Conservation (phyloP, 2,329 filamentous ascomycete genomes). For the Colletotrichum sansevieriae region DNA sequence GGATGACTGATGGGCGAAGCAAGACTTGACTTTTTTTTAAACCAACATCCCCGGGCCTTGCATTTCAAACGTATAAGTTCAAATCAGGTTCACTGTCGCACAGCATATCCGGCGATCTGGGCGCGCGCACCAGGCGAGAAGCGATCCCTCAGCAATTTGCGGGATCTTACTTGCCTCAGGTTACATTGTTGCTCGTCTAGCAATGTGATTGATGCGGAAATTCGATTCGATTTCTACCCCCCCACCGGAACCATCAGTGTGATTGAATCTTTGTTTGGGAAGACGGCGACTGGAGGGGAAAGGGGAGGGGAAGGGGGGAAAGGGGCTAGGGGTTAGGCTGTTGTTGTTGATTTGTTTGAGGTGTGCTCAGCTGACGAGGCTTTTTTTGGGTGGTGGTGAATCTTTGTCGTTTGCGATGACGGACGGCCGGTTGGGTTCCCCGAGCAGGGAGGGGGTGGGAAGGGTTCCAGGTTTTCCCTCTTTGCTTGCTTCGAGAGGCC, state of each 20-base stretch:
- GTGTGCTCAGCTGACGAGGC: constrained; percentile 30
- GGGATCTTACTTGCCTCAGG: not conserved
- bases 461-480: not conserved
- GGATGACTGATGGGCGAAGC: too few species aligned
- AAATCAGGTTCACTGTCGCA: too few species aligned
- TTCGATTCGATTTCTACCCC: too few species aligned
- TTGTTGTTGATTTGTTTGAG: constrained; percentile 19
- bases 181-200: too few species aligned
- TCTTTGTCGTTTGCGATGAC: constrained; percentile 16
- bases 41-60: not conserved
- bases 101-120: not conserved
- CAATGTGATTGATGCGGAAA: too few species aligned
- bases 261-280: too few species aligned
- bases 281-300: too few species aligned
- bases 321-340: not conserved
- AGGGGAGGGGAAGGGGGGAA: too few species aligned
- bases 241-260: too few species aligned
- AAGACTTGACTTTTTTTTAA: too few species aligned
- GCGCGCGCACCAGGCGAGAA: not conserved
- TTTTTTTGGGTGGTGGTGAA: constrained; percentile 16
- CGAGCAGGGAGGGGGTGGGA: not conserved
- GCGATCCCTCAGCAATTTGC: not conserved
- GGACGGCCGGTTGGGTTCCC: constrained; percentile 10
- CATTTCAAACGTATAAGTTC: too few species aligned
- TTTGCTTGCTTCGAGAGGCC: not conserved